These are phyloP conservation scores for Lomentospora prolificans DNA, from an alignment of 2,329 filamentous ascomycete genomes.

Conservation along the genomic window DNA sequence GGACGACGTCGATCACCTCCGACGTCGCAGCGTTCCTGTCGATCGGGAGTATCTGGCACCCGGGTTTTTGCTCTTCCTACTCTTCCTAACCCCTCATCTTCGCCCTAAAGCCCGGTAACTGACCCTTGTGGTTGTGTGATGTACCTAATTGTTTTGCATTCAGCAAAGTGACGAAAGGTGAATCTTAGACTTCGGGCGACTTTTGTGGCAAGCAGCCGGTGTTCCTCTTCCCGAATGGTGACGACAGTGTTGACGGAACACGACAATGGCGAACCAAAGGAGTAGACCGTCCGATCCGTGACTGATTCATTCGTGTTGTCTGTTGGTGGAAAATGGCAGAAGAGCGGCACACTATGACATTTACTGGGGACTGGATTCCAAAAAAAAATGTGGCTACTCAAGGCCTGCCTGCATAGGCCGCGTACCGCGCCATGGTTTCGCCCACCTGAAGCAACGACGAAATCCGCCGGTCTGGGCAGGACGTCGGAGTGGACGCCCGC, in stretches of 20 bases:
- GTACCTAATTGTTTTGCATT: not conserved
- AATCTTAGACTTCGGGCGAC: not conserved
- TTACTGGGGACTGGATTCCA: not conserved
- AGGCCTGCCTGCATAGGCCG: not conserved
- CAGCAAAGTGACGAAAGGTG: not conserved
- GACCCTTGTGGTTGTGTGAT: not conserved
- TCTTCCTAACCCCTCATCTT: not conserved
- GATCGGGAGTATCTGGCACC: not conserved
- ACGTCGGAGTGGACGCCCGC: not conserved
- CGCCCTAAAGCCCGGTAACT: not conserved
- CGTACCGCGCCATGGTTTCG: not conserved
- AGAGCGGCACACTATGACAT: not conserved
- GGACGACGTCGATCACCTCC: not conserved
- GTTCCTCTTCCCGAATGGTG: not conserved
- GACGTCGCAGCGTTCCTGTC: slow-evolving; percentile 1
- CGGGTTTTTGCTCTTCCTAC: not conserved
- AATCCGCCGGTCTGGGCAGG: not conserved
- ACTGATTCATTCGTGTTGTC: not conserved
- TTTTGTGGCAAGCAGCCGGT: not conserved
- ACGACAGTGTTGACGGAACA: not conserved
- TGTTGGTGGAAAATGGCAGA: not conserved
- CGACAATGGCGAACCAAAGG: not conserved
- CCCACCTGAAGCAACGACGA: not conserved
- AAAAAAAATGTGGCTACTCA: too few species aligned
- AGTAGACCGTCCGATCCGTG: not conserved